A percentile compares a stretch with the other conserved stretches of the same genome.
These are phyloP conservation scores for Calonectria fujianensis DNA, from an alignment of 2,329 filamentous ascomycete genomes.

Conservation along the genomic window DNA sequence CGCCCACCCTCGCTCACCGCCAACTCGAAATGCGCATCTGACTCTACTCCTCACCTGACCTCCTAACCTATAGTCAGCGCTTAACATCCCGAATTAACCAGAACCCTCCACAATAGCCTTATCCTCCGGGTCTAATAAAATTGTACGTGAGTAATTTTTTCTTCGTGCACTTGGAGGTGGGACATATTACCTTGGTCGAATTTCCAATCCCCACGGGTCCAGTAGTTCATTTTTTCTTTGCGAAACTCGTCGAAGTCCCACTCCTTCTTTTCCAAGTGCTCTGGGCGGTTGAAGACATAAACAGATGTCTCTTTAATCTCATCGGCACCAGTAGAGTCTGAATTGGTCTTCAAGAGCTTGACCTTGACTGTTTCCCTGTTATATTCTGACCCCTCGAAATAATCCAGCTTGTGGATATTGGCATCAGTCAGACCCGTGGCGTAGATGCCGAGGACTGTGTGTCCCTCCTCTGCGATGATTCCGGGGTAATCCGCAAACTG, in stretches of 20 bases:
- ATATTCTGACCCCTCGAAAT: constrained; percentile 89
- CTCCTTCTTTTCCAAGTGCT: constrained; percentile 80
- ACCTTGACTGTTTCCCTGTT: constrained; percentile 73
- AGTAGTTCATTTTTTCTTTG: constrained; percentile 78
- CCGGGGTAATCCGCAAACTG: constrained; percentile 85
- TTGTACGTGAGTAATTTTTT: constrained; percentile 30
- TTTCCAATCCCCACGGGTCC: constrained; percentile 71
- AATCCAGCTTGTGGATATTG: constrained; percentile 85
- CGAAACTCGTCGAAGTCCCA: constrained; percentile 94
- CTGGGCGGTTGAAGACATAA: constrained; percentile 77
- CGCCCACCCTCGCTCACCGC: constrained; percentile 45
- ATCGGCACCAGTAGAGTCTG: constrained; percentile 61
- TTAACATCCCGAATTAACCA: constrained; percentile 42
- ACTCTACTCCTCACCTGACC: constrained; percentile 5
- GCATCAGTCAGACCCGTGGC: constrained; percentile 86
- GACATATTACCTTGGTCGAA: constrained; percentile 62
- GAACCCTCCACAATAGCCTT: constrained; percentile 38
- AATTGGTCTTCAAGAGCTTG: constrained; percentile 68
- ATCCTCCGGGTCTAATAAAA: constrained; percentile 49
- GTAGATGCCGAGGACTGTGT: constrained; percentile 83
- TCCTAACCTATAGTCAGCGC: constrained; percentile 40
- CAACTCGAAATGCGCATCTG: background rate
- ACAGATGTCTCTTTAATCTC: constrained; percentile 73
- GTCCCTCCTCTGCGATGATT: constrained; percentile 74
- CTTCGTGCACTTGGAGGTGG: background rate